Base-by-base conservation (phyloP, 345 rosid species). In the Moricandia moricandioides region DNA sequence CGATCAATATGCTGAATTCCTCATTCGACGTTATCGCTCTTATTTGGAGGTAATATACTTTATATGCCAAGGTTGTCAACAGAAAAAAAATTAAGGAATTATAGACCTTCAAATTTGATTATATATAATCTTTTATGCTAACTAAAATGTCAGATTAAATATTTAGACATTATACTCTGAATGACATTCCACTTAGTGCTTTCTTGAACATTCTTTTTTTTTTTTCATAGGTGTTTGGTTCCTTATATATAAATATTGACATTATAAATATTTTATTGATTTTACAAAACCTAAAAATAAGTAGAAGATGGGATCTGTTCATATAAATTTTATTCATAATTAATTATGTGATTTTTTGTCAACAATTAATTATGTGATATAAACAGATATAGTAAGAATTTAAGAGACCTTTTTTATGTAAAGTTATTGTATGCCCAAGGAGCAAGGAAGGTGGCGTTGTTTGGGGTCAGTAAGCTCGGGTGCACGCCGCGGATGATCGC, bases 381-480 rank as follows among this genome's bases (percentile, higher is more conserved):
- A n/a, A 47, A 30, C 29, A 33, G 4, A 71, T 8, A 12, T 13
- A 45, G 37, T 45, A 18, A 39, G 45, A 10, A 39, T 10, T 39
- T 37, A 37, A 6, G 5, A 47, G 16, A 24, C 12, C 1, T 24
- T 21, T 18, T 31, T 31, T 69, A 21, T 62, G 45, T 65, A 18
- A 30, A 78, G 81, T 60, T 30, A 29, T 52, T 78, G 65, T 78
- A 78, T 21, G 31, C 7, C 55, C 65, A 61, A 5, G 81, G 81
- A 67, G 81, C 78, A 65, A 79, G 86, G 72, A 82, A 74, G 66
- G 65, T 86, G 13, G 84, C 83, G 0, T 1, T 86, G 39, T 82
- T 86, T 54, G 84, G 83, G 10, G 7, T 84, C 9, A 70, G 79
- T 39, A 63, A 55, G 31, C 62, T 80, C 8, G 89, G 87, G 0